phyloP scores from a whole-genome alignment of 2,329 filamentous ascomycete genomes.

The Aspergillus latus region DNA sequence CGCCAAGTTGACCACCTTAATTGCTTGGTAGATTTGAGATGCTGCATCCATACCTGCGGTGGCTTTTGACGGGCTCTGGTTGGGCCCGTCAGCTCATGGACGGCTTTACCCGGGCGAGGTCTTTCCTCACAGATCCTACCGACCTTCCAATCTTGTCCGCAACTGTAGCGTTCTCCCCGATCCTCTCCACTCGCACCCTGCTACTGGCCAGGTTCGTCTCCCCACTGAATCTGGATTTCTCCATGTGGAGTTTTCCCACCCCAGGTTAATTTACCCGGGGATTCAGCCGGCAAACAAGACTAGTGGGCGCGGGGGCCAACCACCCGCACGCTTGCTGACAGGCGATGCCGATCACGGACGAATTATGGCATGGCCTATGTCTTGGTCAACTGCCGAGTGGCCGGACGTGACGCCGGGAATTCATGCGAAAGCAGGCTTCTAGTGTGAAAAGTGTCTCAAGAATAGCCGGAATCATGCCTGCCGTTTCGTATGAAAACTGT shows the following conservation, averaged over 20 bases:
- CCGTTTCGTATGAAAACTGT: neutral
- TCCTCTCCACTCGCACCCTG: neutral
- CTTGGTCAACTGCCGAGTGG: neutral
- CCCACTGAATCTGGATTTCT: neutral
- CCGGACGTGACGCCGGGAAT: neutral
- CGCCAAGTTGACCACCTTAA: too few species aligned
- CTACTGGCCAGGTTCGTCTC: neutral
- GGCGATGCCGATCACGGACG: neutral
- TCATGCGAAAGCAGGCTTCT: slow-evolving; percentile 3
- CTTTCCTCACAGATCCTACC: neutral
- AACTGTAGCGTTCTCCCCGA: neutral
- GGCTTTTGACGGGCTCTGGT: neutral
- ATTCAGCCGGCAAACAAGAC: slow-evolving; percentile 6
- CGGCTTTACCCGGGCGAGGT: neutral
- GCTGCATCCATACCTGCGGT: neutral
- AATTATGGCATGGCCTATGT: neutral
- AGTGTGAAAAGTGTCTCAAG: neutral
- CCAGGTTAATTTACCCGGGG: neutral
- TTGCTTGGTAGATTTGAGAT: neutral
- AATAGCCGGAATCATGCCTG: slow-evolving; percentile 11
- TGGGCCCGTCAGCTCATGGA: neutral
- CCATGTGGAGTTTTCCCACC: neutral
- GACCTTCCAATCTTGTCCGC: neutral
- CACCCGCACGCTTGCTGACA: neutral
- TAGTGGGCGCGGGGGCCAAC: neutral